These are phyloP conservation scores for Aspergillus tubingensis DNA, from an alignment of 2,329 filamentous ascomycete genomes.

Conservation along the genomic window DNA sequence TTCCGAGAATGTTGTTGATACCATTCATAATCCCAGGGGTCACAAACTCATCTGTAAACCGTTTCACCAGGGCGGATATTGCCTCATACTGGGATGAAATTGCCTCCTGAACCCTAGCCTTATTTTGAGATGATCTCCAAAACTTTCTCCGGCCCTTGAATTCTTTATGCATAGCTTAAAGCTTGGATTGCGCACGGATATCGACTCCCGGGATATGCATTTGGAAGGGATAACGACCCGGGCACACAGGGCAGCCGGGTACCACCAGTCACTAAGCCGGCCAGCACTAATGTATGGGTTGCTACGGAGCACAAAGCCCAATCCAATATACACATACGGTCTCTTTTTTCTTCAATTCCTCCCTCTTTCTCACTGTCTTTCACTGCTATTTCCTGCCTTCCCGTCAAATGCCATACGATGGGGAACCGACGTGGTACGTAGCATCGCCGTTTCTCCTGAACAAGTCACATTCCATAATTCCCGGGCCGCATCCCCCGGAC, in stretches of 20 bases:
- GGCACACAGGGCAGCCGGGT: too few relatives aligned
- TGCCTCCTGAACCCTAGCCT: slow-evolving; percentile 8
- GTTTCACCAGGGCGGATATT: background rate
- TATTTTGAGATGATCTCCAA: slow-evolving; percentile 9
- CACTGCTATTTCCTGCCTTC: background rate
- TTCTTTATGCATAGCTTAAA: slow-evolving; percentile 20
- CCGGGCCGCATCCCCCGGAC: slow-evolving; percentile 18
- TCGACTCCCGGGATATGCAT: slow-evolving; percentile 7
- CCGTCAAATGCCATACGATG: background rate
- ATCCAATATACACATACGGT: too few relatives aligned
- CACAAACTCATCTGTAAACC: background rate
- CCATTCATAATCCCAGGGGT: background rate
- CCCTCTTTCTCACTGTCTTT: background rate
- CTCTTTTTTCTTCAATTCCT: background rate
- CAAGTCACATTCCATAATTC: slow-evolving; percentile 24
- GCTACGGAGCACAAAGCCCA: too few relatives aligned
- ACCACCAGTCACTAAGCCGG: too few relatives aligned
- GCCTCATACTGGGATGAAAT: background rate
- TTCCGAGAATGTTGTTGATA: background rate
- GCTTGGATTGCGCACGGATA: slow-evolving; percentile 24
- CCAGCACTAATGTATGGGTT: too few relatives aligned
- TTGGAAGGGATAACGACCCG: slow-evolving; percentile 7
- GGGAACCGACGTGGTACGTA: background rate
- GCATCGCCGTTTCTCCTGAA: slow-evolving; percentile 11
- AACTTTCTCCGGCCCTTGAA: background rate